A percentile compares a stretch with the other conserved stretches of the same genome.
Evolutionary conservation across 345 rosid genomes (phyloP).

Genomic region (Lumnitzera littorea): DNA sequence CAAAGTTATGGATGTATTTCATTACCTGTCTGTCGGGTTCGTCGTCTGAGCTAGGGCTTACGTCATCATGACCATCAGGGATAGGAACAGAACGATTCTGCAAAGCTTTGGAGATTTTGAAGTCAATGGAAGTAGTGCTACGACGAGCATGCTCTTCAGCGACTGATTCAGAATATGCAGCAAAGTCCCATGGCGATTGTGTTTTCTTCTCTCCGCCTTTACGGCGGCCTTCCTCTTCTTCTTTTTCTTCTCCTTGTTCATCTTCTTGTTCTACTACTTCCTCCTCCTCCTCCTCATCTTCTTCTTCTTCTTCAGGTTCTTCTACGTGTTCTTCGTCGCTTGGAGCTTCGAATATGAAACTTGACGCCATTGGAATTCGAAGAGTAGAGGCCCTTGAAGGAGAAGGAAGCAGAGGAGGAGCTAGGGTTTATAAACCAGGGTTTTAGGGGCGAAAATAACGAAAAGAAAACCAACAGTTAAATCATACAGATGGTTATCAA

Average conservation of each 20-base stretch:
- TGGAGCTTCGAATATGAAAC: conserved; percentile 18
- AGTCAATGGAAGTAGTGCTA: conserved; percentile 82
- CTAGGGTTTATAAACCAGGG: no score
- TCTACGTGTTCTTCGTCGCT: conserved; percentile 13
- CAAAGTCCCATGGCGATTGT: conserved; percentile 94
- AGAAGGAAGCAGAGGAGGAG: no score
- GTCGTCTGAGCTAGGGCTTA: conserved; percentile 32
- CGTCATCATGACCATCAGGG: conserved; percentile 16
- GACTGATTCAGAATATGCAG: conserved; percentile 69
- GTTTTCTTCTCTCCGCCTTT: conserved; percentile 17
- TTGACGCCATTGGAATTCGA: conserved; percentile 25
- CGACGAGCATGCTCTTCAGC: conserved; percentile 91
- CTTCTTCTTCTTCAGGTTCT: neutral
- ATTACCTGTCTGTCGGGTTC: conserved; percentile 62
- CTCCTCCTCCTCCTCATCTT: neutral
- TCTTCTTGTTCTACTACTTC: conserved; percentile 1
- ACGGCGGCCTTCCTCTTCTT: conserved; percentile 2
- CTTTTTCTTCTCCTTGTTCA: neutral
- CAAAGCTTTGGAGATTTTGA: conserved; percentile 65
- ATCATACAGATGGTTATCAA: no score
- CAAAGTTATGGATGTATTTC: no score
- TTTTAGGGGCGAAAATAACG: no score
- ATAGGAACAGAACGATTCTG: conserved; percentile 32
- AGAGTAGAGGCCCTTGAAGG: no score
- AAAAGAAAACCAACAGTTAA: no score